phyloP scores from a whole-genome alignment of 1,284 basidiomycete species.

The Somion occarium region DNA sequence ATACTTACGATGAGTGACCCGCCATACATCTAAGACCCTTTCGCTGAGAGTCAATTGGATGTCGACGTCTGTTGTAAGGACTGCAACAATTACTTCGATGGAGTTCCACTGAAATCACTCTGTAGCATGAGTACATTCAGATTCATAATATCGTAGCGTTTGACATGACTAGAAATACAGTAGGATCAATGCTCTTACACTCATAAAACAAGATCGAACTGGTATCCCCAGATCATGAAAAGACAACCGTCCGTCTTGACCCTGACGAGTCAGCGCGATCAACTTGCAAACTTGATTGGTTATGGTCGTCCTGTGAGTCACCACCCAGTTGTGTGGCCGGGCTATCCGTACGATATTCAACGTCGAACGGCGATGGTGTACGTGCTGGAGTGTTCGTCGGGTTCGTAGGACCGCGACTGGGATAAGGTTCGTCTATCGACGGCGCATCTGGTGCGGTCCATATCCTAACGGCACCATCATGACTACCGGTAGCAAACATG shows the following conservation, averaged over 20 bases:
- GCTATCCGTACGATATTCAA: conserved; percentile 14
- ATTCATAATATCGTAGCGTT: neutral
- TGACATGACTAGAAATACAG: neutral
- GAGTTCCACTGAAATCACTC: neutral
- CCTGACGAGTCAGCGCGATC: neutral
- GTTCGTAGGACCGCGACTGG: conserved; percentile 21
- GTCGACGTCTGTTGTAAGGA: neutral
- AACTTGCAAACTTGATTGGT: neutral
- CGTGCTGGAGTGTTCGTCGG: conserved; percentile 15
- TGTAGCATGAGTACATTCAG: neutral
- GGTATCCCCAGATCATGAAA: neutral
- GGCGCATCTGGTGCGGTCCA: conserved; percentile 42
- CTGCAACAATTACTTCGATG: neutral
- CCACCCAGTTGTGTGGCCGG: neutral
- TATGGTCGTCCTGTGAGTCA: neutral
- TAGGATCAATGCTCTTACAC: neutral
- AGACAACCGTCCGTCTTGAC: neutral
- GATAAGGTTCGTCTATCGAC: conserved; percentile 3
- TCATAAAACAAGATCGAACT: neutral
- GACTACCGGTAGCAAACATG: conserved; percentile 76
- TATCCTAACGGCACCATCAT: conserved; percentile 67
- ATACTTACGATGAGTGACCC: too few species aligned
- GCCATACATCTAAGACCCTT: too few species aligned
- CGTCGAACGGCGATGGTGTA: conserved; percentile 13
- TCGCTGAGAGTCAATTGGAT: too few species aligned